Evolutionary conservation across 2,329 filamentous ascomycete genomes (phyloP), one percentile per base, ranked within the genome.

Genomic region (Xylariaceae sp.): DNA sequence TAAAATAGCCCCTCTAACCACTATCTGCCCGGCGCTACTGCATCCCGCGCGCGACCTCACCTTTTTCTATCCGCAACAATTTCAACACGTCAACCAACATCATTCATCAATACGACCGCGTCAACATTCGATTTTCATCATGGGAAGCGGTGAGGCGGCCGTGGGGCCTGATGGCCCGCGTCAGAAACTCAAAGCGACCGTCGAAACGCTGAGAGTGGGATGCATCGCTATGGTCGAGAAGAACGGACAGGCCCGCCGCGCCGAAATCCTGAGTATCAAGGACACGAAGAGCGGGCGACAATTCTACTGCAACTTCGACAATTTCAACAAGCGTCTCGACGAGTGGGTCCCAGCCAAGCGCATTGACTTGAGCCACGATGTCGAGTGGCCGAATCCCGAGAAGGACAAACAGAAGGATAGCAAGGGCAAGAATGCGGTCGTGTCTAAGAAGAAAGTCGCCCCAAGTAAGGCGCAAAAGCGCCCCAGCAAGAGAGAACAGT

Each of bases 291-390:
- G 90, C 69, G 88, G 89, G 13, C 88, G 90, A 45, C 89, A 90
- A 57, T 97, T 93, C 72, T 97, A 97, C 75, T 95, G 96, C 70
- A 96, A 97, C 74, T 97, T 97, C 73, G 91, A 96, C 71, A 95
- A 96, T 70, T 97, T 97, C 83, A 97, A 97, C 77, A 97, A 97
- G 75, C 81, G 80, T 65, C 75, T 84, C 10, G 79, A 83, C 77
- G 94, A 99, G 79, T 99, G 94, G 94, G 87, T 99, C 8, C 82
- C 89, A 1, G 83, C 88, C 35, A 81, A 84, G 42, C 85, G 94
- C 42, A 90, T 99, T 66, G 91, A 97, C 73, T 87, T 99, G 59
- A 80, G 83, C 1, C 87, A 91, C 66, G 92, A 97, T 69, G 94
- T 99, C 57, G 94, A 99, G 76, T 99, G 94, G 92, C 94, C 94